Evolutionary conservation across 169 alveolate genomes (phyloP).

Genomic region (Babesia gibsoni): DNA sequence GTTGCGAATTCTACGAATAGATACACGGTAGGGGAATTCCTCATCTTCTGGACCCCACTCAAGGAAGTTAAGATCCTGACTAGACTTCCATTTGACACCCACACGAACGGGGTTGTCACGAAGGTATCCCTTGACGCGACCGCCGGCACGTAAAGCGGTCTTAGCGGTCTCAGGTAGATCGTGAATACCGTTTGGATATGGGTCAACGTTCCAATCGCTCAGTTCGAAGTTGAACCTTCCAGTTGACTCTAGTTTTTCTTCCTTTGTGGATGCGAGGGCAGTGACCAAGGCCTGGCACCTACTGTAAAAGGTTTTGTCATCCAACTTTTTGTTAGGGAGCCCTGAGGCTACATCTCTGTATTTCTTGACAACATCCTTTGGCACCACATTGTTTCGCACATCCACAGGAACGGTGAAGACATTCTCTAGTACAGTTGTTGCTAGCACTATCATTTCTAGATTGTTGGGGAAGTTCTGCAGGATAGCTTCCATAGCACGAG

Average conservation of each 20-base stretch:
- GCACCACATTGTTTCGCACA: conserved; percentile 61
- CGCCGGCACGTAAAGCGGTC: conserved; percentile 86
- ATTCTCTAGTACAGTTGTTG: conserved; percentile 64
- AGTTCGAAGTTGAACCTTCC: conserved; percentile 74
- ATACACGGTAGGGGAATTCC: conserved; percentile 78
- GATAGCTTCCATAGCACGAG: conserved; percentile 31
- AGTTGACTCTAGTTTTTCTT: conserved; percentile 56
- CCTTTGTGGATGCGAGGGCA: conserved; percentile 60
- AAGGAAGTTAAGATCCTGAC: conserved; percentile 79
- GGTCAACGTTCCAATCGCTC: conserved; percentile 88
- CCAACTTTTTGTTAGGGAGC: conserved; percentile 65
- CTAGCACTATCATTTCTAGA: conserved; percentile 49
- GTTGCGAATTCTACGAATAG: conserved; percentile 84
- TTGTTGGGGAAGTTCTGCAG: conserved; percentile 59
- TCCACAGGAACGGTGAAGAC: conserved; percentile 66
- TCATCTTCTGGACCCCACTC: conserved; percentile 84
- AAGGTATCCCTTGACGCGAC: conserved; percentile 67
- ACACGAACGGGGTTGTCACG: conserved; percentile 67
- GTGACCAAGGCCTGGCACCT: conserved; percentile 51
- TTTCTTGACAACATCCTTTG: conserved; percentile 66
- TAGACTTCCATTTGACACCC: conserved; percentile 76
- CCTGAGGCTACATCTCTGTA: conserved; percentile 48
- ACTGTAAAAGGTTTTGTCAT: conserved; percentile 53
- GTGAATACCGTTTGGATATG: conserved; percentile 90
- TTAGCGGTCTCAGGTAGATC: conserved; percentile 83